These are phyloP conservation scores for Xerocomus cyaneibrunnescens DNA, from an alignment of 1,284 basidiomycete species.

Conservation along the genomic window DNA sequence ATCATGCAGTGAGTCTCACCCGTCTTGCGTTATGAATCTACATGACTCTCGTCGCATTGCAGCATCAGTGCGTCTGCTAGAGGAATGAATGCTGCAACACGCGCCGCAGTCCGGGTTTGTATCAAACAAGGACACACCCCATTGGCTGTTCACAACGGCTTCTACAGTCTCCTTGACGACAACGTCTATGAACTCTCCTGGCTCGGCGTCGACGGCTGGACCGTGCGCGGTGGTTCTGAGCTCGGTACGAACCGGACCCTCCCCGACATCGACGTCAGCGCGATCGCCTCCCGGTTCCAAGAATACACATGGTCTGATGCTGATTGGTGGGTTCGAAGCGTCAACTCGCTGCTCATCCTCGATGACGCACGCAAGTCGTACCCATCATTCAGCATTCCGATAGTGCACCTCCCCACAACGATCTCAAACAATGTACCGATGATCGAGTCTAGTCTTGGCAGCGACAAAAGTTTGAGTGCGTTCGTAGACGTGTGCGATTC, in stretches of 20 bases:
- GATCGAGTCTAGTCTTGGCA: constrained; percentile 94
- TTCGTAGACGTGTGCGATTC: constrained; percentile 98
- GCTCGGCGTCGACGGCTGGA: constrained; percentile 98
- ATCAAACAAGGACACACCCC: constrained; percentile 90
- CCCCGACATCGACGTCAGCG: constrained; percentile 84
- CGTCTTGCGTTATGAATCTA: neutral
- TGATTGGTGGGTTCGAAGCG: constrained; percentile 97
- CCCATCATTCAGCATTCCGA: constrained; percentile 92
- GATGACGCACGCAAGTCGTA: constrained; percentile 82
- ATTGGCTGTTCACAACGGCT: constrained; percentile 93
- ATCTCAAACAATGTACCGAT: constrained; percentile 97
- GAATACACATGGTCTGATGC: constrained; percentile 77
- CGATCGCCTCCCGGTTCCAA: constrained; percentile 88
- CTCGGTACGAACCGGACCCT: constrained; percentile 93
- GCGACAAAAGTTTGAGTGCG: constrained; percentile 95
- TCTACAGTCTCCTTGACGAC: constrained; percentile 91
- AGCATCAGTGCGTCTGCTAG: constrained; percentile 97
- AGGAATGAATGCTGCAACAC: constrained; percentile 96
- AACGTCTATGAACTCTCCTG: constrained; percentile 86
- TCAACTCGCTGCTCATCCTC: constrained; percentile 75
- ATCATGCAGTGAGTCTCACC: constrained; percentile 80
- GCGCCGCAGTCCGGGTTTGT: constrained; percentile 92
- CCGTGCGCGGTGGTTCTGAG: constrained; percentile 95
- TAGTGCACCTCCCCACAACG: constrained; percentile 92
- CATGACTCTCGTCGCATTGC: constrained; percentile 4